A percentile compares a stretch with the other conserved stretches of the same genome.
Evolutionary conservation across 139 green algal species (phyloP).

Genomic region (Closterium sp.): DNA sequence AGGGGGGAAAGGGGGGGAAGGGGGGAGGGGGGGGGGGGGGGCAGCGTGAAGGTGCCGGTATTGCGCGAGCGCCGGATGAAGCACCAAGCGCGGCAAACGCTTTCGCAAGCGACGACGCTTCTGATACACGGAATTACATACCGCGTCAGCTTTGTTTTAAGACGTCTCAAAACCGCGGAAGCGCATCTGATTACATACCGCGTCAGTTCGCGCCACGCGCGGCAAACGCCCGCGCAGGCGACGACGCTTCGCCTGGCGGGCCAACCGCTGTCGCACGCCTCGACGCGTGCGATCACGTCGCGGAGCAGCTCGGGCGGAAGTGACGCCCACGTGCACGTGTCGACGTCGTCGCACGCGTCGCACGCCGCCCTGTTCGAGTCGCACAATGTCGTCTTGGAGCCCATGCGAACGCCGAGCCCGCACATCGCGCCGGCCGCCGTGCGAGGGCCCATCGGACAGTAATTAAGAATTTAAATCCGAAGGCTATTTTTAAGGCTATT

Average conservation of each 20-base stretch:
- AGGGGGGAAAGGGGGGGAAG: no score
- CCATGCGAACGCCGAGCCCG: neutral
- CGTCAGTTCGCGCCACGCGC: slow-evolving; percentile 26
- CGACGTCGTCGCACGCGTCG: neutral
- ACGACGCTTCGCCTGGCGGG: slow-evolving; percentile 10
- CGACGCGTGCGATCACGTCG: slow-evolving; percentile 23
- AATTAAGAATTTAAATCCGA: no score
- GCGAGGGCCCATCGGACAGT: neutral
- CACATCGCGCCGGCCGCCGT: neutral
- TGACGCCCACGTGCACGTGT: slow-evolving; percentile 7
- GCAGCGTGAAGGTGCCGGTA: no score
- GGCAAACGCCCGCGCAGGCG: slow-evolving; percentile 24
- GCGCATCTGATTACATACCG: no score
- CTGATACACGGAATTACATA: neutral
- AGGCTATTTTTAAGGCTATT: no score
- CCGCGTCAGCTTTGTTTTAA: neutral
- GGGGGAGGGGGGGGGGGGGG: neutral
- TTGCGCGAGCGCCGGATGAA: no score
- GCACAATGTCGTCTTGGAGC: neutral
- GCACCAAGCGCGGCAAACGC: no score
- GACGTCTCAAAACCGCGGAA: no score
- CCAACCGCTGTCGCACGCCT: slow-evolving; percentile 24
- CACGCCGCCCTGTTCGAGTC: neutral
- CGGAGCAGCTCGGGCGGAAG: slow-evolving; percentile 35
- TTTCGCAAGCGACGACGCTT: neutral